These are phyloP conservation scores for Pythium diclinum DNA, from an alignment of 352 stramenopile genomes.

Conservation along the genomic window DNA sequence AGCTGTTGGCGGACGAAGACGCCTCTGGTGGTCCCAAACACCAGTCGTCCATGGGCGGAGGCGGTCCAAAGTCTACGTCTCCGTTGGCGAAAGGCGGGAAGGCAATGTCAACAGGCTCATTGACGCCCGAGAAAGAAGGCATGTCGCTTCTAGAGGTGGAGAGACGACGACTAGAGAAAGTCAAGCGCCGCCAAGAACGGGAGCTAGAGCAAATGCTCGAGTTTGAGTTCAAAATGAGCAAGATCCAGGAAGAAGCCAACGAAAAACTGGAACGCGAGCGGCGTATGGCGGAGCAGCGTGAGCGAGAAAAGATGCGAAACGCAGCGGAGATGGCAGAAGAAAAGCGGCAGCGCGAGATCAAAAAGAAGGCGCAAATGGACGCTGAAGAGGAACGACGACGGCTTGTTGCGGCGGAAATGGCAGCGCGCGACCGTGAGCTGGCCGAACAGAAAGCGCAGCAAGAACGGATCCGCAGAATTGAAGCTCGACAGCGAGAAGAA, in stretches of 20 bases:
- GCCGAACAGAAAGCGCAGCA: constrained; percentile 78
- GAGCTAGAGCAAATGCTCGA: constrained; percentile 90
- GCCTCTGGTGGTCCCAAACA: not conserved
- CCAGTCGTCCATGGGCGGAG: not conserved
- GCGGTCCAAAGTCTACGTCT: constrained; percentile 9
- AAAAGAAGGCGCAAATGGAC: constrained; percentile 81
- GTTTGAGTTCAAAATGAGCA: constrained; percentile 90
- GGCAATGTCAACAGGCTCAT: constrained; percentile 4
- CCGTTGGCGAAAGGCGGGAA: constrained; percentile 6
- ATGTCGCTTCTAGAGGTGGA: constrained; percentile 65
- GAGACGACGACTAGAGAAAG: constrained; percentile 65
- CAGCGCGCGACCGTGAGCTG: constrained; percentile 62
- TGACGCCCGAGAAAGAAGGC: constrained; percentile 25
- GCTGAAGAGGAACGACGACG: constrained; percentile 77
- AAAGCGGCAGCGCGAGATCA: constrained; percentile 74
- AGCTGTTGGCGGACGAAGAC: constrained; percentile 53
- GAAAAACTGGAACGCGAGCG: constrained; percentile 69
- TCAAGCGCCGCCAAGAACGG: constrained; percentile 69
- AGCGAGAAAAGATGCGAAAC: constrained; percentile 58
- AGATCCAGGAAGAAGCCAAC: constrained; percentile 69
- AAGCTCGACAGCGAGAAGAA: constrained; percentile 65
- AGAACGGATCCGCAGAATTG: constrained; percentile 59
- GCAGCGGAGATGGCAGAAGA: constrained; percentile 70
- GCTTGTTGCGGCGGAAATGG: constrained; percentile 61
- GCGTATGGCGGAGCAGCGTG: constrained; percentile 60